Conservation (phyloP, 257 asterid species). For the Lycium barbarum region DNA sequence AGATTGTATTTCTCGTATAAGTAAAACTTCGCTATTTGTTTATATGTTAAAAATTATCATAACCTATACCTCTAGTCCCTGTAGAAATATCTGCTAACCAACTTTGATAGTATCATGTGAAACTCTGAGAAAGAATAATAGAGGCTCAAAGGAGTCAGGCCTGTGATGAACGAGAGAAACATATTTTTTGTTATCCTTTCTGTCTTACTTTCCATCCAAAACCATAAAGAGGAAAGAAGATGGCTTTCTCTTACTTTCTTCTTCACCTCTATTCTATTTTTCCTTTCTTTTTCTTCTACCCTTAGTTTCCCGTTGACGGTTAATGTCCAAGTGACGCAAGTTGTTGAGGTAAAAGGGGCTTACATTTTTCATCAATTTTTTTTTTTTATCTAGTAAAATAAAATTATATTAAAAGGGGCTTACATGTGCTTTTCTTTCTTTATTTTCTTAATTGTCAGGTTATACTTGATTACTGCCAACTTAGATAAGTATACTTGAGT, state of each 20-base stretch:
- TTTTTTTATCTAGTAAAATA: no score
- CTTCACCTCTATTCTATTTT: conserved; percentile 6
- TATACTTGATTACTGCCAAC: neutral
- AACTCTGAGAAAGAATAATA: neutral
- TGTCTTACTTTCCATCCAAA: conserved; percentile 10
- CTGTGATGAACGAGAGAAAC: neutral
- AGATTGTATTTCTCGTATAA: conserved; percentile 21
- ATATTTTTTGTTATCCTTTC: neutral
- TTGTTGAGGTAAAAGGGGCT: neutral
- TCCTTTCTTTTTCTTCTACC: neutral
- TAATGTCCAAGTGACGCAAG: neutral
- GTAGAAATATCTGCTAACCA: neutral
- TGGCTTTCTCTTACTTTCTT: neutral
- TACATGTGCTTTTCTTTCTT: conserved; percentile 10
- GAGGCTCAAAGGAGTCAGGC: neutral
- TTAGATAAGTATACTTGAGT: neutral
- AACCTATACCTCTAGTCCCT: neutral
- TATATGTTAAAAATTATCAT: neutral
- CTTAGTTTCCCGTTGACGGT: neutral
- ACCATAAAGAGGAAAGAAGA: neutral
- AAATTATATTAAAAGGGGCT: no score
- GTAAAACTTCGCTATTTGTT: neutral
- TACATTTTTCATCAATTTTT: no score
- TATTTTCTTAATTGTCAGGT: neutral
- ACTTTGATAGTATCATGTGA: conserved; percentile 18